Evolutionary conservation across 2,329 filamentous ascomycete genomes (phyloP), one percentile per base, ranked within the genome.

Genomic region (Cryphonectria radicalis): DNA sequence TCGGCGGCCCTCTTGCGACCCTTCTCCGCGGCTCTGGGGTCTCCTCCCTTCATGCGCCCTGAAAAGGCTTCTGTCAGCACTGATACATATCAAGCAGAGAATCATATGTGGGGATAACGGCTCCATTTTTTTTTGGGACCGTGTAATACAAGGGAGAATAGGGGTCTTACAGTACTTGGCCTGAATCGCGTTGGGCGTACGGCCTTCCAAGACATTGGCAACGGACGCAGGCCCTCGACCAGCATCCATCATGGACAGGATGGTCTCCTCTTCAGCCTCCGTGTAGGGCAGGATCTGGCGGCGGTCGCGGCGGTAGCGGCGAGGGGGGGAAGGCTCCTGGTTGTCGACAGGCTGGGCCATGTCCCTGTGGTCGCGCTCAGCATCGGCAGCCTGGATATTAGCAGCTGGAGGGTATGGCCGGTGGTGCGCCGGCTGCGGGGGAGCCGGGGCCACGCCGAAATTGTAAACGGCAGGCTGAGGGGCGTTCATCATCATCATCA

Each of bases 1-100:
- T 17, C 17, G 14, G 55, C 55, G 8, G 25, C 55, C 28, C 14
- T 32, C 55, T 59, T 59, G 25, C 55, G 55, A 8, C 13, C 25
- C 25, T 59, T 32, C 14, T 59, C 28, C 4, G 55, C 55, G 4
- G 14, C 25, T 8, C 17, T 59, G 28, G 55, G 55, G 25, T 59
- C 28, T 17, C 55, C 55, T 32, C 55, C 55, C 55, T 59, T 59
- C 55, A 59, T 32, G 14, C 55, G 55, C 55, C 55, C 55, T 59
- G 13, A 28, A 14, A 28, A 59, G 7, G 25, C n/a, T 59, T 1
- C 25, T 59, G 14, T 59, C 17, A 59, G 55, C 14, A 35, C 17
- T 32, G 28, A 7, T 28, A 17, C 8, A 32, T 19, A 4, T 2
- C 7, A 50, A 22, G 53, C 53, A 3, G 25, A 57, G 13, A 7